Percentiles rank a stretch among this genome's conserved stretches.
Evolutionary conservation across 306 rosid genomes (phyloP).

Genomic region (Mucuna pruriens): DNA sequence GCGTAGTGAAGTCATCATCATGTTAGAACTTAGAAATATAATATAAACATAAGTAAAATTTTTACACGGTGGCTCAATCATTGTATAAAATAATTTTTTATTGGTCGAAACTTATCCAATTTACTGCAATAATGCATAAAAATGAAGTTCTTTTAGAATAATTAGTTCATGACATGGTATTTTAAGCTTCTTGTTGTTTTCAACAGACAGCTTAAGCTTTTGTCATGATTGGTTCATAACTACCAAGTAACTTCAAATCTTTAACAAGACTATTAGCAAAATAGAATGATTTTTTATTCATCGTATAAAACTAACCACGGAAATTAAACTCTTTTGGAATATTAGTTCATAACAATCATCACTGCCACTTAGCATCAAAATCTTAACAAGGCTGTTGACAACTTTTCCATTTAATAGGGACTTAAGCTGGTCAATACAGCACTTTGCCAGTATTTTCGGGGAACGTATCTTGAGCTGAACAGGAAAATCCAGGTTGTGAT

Average conservation of each 20-base stretch:
- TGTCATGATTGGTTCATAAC: background rate
- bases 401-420: slow-evolving; percentile 50
- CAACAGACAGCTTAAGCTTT: background rate
- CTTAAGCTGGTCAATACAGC: slow-evolving; percentile 64
- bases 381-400: background rate
- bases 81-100: too few relatives aligned
- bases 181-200: background rate
- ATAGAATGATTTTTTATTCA: too few relatives aligned
- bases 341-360: background rate
- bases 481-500: slow-evolving; percentile 66
- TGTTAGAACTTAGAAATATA: too few relatives aligned
- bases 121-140: background rate
- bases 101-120: background rate
- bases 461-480: slow-evolving; percentile 47
- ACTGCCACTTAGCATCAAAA: background rate
- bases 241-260: too few relatives aligned
- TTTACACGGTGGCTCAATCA: background rate
- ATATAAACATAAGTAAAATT: too few relatives aligned
- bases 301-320: too few relatives aligned
- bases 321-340: too few relatives aligned
- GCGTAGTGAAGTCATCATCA: background rate
- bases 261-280: too few relatives aligned
- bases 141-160: background rate
- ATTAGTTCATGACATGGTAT: background rate
- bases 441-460: slow-evolving; percentile 67